Evolutionary conservation across 257 asterid species (phyloP).

Genomic region (Scutellaria barbata): DNA sequence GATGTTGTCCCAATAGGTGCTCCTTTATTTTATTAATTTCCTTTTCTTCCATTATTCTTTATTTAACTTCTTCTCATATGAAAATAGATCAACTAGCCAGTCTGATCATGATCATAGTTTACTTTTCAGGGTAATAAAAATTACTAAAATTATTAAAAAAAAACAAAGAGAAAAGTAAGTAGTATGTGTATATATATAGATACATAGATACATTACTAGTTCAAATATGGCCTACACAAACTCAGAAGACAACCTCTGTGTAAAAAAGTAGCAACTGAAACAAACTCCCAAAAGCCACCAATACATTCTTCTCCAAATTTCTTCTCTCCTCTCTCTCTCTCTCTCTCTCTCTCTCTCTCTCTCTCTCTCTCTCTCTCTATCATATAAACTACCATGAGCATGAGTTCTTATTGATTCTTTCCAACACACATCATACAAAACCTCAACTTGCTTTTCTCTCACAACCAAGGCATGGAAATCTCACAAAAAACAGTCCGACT

Average conservation of each 20-base stretch:
- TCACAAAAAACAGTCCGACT: conserved; percentile 19
- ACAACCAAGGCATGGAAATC: conserved; percentile 39
- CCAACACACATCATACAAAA: neutral
- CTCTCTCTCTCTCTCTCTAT: neutral
- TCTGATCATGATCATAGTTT: too few species aligned
- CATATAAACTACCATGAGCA: conserved; percentile 12
- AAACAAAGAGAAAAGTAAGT: too few species aligned
- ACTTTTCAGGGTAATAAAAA: too few species aligned
- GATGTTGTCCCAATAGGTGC: too few species aligned
- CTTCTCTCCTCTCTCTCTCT: conserved; percentile 14
- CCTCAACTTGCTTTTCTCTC: neutral
- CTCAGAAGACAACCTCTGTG: neutral
- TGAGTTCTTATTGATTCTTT: neutral
- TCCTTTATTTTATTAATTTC: too few species aligned
- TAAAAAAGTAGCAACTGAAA: neutral
- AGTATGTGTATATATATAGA: too few species aligned
- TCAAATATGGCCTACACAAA: conserved; percentile 25
- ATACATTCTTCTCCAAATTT: conserved; percentile 15
- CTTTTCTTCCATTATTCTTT: too few species aligned
- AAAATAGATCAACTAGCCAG: too few species aligned
- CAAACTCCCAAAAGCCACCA: conserved; percentile 28
- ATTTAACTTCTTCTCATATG: too few species aligned
- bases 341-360: conserved; percentile 11
- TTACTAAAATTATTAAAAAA: too few species aligned
- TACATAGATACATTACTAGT: neutral